These are phyloP conservation scores for Aspergillus candidus DNA, from an alignment of 2,329 filamentous ascomycete genomes.

Conservation along the genomic window DNA sequence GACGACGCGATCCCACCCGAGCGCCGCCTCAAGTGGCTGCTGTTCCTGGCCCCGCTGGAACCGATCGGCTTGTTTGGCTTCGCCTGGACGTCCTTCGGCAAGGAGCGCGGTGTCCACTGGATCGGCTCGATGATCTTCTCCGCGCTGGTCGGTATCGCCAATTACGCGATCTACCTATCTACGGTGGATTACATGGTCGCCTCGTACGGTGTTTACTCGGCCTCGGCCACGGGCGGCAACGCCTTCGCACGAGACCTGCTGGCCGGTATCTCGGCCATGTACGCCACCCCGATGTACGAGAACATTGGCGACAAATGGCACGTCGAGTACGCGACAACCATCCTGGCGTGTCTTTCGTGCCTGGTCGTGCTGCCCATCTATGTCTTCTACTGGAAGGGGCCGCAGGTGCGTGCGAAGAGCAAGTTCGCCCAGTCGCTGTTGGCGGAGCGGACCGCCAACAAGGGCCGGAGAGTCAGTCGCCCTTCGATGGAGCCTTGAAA, in stretches of 20 bases:
- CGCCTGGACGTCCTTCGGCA: conserved; percentile 59
- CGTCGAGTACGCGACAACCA: conserved; percentile 52
- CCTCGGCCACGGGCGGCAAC: conserved; percentile 68
- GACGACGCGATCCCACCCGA: conserved; percentile 54
- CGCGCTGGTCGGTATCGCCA: conserved; percentile 62
- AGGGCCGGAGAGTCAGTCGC: conserved; percentile 23
- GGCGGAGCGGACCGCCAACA: conserved; percentile 15
- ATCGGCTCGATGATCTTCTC: conserved; percentile 61
- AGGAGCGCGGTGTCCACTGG: conserved; percentile 57
- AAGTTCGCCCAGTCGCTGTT: conserved; percentile 56
- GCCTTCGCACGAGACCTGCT: conserved; percentile 67
- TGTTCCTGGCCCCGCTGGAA: conserved; percentile 55
- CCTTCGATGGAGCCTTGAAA: conserved; percentile 9
- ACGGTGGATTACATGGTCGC: conserved; percentile 72
- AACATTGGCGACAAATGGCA: conserved; percentile 50
- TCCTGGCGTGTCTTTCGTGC: conserved; percentile 54
- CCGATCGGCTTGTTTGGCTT: conserved; percentile 65
- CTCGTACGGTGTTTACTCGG: conserved; percentile 65
- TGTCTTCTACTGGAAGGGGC: conserved; percentile 58
- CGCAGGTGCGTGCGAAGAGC: conserved; percentile 50
- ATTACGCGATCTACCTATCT: conserved; percentile 66
- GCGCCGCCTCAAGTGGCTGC: conserved; percentile 59
- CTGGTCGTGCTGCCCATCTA: conserved; percentile 57
- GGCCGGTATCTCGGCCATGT: conserved; percentile 63
- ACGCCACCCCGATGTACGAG: conserved; percentile 57